These are phyloP conservation scores for Chytriomyces sp. DNA, from an alignment of 192 early-diverging fungal species.

Conservation along the genomic window DNA sequence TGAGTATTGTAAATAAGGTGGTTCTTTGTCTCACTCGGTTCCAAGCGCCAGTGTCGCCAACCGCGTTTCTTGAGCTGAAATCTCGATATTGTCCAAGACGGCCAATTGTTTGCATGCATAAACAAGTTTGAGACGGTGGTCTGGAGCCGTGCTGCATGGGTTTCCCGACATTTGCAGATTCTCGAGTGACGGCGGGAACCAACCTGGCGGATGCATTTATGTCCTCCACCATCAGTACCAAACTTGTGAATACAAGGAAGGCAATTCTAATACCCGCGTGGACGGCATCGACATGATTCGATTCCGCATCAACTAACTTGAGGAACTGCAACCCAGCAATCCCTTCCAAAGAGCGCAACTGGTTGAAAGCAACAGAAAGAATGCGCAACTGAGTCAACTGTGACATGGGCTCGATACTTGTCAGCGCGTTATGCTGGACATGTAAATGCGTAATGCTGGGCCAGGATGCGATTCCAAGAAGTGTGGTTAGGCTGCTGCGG, in stretches of 20 bases:
- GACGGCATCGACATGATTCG: not conserved
- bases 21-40: not conserved
- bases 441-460: constrained; percentile 22
- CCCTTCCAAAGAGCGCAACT: not conserved
- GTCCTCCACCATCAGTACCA: not conserved
- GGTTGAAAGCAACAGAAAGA: constrained; percentile 8
- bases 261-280: not conserved
- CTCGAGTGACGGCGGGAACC: constrained; percentile 10
- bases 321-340: not conserved
- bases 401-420: not conserved
- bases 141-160: constrained; percentile 17
- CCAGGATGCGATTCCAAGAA: constrained; percentile 9
- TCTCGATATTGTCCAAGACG: constrained; percentile 16
- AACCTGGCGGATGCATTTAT: not conserved
- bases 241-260: not conserved
- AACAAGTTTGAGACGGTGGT: constrained; percentile 18
- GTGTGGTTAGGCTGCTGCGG: not conserved
- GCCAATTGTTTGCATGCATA: not conserved
- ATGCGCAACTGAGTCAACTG: constrained; percentile 1
- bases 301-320: not conserved
- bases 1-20: not conserved
- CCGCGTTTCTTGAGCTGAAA: not conserved
- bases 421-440: constrained; percentile 11
- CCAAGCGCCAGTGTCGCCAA: constrained; percentile 23
- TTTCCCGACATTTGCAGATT: constrained; percentile 3